Evolutionary conservation across 2,329 filamentous ascomycete genomes (phyloP).

Genomic region (Teratosphaeriaceae sp.): DNA sequence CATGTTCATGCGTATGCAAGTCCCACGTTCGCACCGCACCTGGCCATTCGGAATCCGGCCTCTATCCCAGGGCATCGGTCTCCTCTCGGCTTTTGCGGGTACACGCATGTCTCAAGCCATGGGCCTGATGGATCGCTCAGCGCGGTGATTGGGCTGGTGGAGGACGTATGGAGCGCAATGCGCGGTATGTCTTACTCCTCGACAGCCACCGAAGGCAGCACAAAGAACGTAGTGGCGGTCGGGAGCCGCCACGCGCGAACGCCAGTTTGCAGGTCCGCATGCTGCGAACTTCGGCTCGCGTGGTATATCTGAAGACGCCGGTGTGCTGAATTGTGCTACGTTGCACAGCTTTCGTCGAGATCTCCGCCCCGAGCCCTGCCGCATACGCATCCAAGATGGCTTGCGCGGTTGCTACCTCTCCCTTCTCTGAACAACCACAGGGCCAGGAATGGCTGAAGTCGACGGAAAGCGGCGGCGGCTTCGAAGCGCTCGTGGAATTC

Average conservation of each 20-base stretch:
- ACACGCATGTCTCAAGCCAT: conserved; percentile 4
- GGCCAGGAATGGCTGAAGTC: conserved; percentile 2
- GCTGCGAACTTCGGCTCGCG: conserved; percentile 1
- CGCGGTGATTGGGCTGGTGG: background rate
- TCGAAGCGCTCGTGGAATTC: conserved; percentile 12
- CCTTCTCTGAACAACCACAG: conserved; percentile 3
- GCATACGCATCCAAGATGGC: conserved; percentile 7
- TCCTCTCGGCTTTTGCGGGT: background rate
- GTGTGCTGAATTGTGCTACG: background rate
- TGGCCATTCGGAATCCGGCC: background rate
- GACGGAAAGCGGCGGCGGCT: background rate
- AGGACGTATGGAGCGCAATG: background rate
- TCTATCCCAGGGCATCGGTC: background rate
- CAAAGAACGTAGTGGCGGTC: conserved; percentile 8
- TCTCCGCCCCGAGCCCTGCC: background rate
- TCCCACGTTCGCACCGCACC: background rate
- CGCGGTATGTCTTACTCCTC: conserved; percentile 8
- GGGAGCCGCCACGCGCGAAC: conserved; percentile 11
- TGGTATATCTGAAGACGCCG: background rate
- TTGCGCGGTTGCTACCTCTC: conserved; percentile 10
- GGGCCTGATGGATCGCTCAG: conserved; percentile 2
- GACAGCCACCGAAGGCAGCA: conserved; percentile 4
- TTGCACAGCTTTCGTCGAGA: background rate
- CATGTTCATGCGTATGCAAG: background rate
- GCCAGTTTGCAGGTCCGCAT: conserved; percentile 6